Evolutionary conservation across 768 basidiomycete species (phyloP).

Genomic region (Suillus ampliporus): DNA sequence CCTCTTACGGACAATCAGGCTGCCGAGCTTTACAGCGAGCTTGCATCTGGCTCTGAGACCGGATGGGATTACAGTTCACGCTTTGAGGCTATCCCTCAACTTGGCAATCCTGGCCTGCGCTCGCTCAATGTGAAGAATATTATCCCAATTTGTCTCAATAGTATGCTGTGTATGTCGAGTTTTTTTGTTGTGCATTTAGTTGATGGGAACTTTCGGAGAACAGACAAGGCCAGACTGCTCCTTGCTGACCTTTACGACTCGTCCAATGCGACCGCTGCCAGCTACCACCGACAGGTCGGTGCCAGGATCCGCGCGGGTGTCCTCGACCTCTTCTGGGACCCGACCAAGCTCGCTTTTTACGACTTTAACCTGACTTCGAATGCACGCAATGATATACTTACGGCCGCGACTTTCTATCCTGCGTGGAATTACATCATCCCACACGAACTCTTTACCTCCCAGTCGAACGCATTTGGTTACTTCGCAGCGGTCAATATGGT

Average conservation of each 20-base stretch:
- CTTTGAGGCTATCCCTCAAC: conserved; percentile 43
- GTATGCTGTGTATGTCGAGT: conserved; percentile 72
- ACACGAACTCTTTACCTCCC: conserved; percentile 60
- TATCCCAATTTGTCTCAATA: conserved; percentile 81
- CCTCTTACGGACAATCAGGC: conserved; percentile 64
- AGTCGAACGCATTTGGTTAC: conserved; percentile 66
- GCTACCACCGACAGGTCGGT: conserved; percentile 61
- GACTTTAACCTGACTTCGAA: conserved; percentile 84
- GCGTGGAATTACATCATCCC: conserved; percentile 92
- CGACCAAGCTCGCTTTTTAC: conserved; percentile 84
- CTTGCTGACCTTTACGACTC: conserved; percentile 64
- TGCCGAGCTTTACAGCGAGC: conserved; percentile 78
- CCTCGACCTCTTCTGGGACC: conserved; percentile 88
- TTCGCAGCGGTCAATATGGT: conserved; percentile 82
- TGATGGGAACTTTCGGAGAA: not conserved
- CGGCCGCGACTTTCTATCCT: conserved; percentile 82
- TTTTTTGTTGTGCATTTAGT: conserved; percentile 15
- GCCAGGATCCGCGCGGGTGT: conserved; percentile 66
- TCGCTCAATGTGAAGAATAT: conserved; percentile 72
- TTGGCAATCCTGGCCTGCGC: conserved; percentile 60
- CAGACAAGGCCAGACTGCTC: conserved; percentile 67
- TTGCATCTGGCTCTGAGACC: conserved; percentile 88
- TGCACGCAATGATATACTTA: conserved; percentile 67
- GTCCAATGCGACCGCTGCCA: conserved; percentile 49
- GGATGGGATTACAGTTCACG: conserved; percentile 56